Evolutionary conservation across 164 flowering plant species (phyloP).

Genomic region (Santalum album): DNA sequence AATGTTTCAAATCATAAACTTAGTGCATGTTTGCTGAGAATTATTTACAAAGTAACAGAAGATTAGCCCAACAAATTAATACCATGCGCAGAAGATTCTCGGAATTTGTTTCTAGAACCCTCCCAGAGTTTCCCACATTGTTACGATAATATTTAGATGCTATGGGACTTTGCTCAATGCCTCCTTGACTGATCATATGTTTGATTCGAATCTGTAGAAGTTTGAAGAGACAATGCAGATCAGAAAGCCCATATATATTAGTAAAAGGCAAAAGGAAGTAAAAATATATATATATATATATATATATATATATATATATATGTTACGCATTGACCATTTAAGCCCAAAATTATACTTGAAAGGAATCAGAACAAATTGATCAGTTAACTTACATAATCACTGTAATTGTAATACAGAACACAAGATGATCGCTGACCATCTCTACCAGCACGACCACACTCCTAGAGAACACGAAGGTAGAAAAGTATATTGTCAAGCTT

Average conservation of each 20-base stretch:
- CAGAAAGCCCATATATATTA: background rate
- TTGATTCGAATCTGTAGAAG: conserved; percentile 72
- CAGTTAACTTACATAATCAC: conserved; percentile 67
- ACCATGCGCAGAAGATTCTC: conserved; percentile 93
- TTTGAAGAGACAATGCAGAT: background rate
- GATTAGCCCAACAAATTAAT: conserved; percentile 3
- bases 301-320: too few relatives aligned
- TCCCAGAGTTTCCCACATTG: conserved; percentile 39
- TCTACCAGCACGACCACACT: conserved; percentile 99
- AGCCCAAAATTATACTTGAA: too few relatives aligned
- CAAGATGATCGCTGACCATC: conserved; percentile 95
- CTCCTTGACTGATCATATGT: conserved; percentile 90
- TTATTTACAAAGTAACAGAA: background rate
- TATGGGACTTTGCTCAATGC: conserved; percentile 57
- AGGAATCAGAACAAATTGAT: background rate
- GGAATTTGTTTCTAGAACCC: conserved; percentile 70
- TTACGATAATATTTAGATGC: conserved; percentile 35
- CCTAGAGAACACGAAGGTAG: conserved; percentile 33
- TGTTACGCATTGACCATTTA: too few relatives aligned
- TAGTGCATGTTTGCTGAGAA: conserved; percentile 3
- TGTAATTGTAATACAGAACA: conserved; percentile 81
- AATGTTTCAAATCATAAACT: conserved; percentile 6
- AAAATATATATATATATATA: too few relatives aligned
- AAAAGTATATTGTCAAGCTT: background rate
- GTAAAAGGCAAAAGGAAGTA: too few relatives aligned